phyloP scores from a whole-genome alignment of 2,329 filamentous ascomycete genomes.

The Periconia sp. region DNA sequence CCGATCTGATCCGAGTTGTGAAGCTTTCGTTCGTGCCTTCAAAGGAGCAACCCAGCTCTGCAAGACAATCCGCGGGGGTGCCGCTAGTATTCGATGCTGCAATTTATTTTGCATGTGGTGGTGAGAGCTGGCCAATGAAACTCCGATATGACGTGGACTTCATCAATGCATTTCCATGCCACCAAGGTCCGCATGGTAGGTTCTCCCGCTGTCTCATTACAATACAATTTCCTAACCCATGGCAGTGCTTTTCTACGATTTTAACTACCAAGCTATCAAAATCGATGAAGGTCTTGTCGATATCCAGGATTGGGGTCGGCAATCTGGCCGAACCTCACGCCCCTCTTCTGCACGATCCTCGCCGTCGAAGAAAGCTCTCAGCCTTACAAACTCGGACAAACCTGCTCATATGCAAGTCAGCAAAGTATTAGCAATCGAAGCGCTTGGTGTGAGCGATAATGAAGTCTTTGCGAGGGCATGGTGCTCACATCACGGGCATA shows the following conservation, averaged over 20 bases:
- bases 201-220: not conserved
- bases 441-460: conserved; percentile 72
- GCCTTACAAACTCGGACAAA: conserved; percentile 24
- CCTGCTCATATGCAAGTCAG: conserved; percentile 50
- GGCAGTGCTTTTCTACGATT: conserved; percentile 70
- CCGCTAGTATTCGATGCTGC: conserved; percentile 43
- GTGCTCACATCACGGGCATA: conserved; percentile 75
- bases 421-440: conserved; percentile 70
- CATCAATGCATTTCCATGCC: conserved; percentile 45
- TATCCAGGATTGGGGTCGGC: conserved; percentile 64
- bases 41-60: conserved; percentile 36
- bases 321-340: conserved; percentile 33
- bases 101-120: conserved; percentile 44
- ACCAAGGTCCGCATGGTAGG: conserved; percentile 45
- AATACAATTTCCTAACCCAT: conserved; percentile 10
- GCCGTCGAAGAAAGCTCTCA: conserved; percentile 31
- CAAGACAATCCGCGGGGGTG: conserved; percentile 27
- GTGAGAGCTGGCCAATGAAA: conserved; percentile 43
- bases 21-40: conserved; percentile 61
- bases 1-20: conserved; percentile 71
- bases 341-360: conserved; percentile 35
- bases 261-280: conserved; percentile 60
- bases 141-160: conserved; percentile 46
- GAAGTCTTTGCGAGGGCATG: conserved; percentile 76
- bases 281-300: conserved; percentile 65